phyloP scores from a whole-genome alignment of 306 rosid species.

The Echinosophora koreensis region DNA sequence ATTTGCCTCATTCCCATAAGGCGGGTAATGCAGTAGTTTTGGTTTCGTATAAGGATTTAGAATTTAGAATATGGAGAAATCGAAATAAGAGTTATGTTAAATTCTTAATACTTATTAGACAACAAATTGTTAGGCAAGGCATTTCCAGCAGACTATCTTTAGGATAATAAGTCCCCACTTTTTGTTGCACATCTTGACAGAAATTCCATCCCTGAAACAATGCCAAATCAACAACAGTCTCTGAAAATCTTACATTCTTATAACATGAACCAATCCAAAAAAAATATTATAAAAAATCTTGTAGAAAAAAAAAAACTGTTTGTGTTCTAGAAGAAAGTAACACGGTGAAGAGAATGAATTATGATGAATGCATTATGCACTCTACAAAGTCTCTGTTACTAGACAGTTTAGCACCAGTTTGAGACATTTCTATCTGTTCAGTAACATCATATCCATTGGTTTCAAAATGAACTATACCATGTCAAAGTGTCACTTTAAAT shows the following conservation, averaged over 20 bases:
- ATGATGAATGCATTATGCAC: slow-evolving; percentile 1
- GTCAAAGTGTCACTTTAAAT: neutral
- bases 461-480: neutral
- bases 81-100: neutral
- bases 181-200: neutral
- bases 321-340: slow-evolving; percentile 10
- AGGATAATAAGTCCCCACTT: neutral
- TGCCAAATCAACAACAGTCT: neutral
- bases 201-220: slow-evolving; percentile 4
- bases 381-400: neutral
- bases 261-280: neutral
- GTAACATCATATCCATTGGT: neutral
- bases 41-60: neutral
- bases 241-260: slow-evolving; percentile 1
- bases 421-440: neutral
- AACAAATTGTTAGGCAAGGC: neutral
- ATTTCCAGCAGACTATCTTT: slow-evolving; percentile 7
- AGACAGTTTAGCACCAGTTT: neutral
- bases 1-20: slow-evolving; percentile 6
- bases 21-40: neutral
- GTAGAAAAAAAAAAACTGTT: neutral
- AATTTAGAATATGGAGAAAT: neutral
- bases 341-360: neutral
- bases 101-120: neutral
- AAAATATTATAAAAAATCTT: neutral